A percentile compares a stretch with the other conserved stretches of the same genome.
These are phyloP conservation scores for Colletotrichum neosansevieriae DNA, from an alignment of 2,329 filamentous ascomycete genomes.

Conservation along the genomic window DNA sequence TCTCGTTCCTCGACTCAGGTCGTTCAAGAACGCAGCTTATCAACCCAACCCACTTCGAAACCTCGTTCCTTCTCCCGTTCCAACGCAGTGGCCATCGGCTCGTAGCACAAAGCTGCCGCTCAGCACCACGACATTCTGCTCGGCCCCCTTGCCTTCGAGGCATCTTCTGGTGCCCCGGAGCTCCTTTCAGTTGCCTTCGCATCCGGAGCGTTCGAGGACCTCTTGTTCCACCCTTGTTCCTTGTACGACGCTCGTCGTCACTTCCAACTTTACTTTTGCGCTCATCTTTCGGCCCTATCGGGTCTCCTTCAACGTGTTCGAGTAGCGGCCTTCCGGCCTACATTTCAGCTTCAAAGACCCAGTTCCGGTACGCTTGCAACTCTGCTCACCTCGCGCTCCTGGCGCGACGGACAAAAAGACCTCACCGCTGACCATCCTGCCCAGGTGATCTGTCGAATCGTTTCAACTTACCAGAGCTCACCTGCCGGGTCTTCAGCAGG, in stretches of 20 bases:
- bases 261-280: not conserved
- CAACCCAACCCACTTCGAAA: not conserved
- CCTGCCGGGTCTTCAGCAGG: not conserved
- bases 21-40: not conserved
- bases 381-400: conserved; percentile 1
- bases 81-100: conserved; percentile 21
- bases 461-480: not conserved
- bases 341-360: conserved; percentile 10
- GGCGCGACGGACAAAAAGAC: not conserved
- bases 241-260: conserved; percentile 16
- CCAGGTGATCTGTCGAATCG: conserved; percentile 1
- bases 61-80: not conserved
- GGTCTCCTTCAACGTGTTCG: not conserved
- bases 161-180: not conserved
- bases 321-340: not conserved
- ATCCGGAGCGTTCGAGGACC: not conserved
- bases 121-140: conserved; percentile 12
- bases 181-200: conserved; percentile 2
- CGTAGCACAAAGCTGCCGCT: conserved; percentile 25
- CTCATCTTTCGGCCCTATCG: conserved; percentile 17
- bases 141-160: conserved; percentile 9
- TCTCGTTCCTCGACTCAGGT: not conserved
- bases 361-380: conserved; percentile 1
- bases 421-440: not conserved
- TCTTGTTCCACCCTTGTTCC: conserved; percentile 2